These are phyloP conservation scores for Plasmodium chabaudi DNA, from an alignment of 169 alveolate species.

Conservation along the genomic window DNA sequence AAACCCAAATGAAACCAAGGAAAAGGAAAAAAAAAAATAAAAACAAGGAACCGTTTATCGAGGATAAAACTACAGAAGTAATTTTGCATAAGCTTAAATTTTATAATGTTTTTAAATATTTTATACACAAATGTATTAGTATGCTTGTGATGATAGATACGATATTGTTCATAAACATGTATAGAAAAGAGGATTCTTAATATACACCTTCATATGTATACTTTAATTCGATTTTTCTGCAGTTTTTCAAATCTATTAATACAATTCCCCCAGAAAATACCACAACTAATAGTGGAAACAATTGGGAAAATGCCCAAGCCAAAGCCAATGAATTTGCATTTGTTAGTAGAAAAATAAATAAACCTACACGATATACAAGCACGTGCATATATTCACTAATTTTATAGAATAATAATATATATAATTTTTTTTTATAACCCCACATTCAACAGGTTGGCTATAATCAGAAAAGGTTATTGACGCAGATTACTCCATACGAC, in stretches of 20 bases:
- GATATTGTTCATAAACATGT: no score
- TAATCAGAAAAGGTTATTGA: constrained; percentile 58
- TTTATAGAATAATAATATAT: background rate
- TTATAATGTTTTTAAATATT: no score
- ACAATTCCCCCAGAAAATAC: background rate
- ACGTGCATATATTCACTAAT: background rate
- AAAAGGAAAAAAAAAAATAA: constrained; percentile 50
- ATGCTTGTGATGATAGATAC: no score
- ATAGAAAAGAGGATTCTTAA: no score
- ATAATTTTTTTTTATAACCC: background rate
- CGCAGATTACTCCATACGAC: constrained; percentile 73
- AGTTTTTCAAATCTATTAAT: constrained; percentile 29
- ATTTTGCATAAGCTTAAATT: background rate
- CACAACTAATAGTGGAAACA: background rate
- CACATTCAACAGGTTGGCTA: constrained; percentile 50
- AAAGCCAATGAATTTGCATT: constrained; percentile 71
- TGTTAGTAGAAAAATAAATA: constrained; percentile 19
- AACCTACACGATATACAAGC: background rate
- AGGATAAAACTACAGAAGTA: constrained; percentile 66
- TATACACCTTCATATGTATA: no score
- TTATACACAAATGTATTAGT: no score
- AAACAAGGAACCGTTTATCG: constrained; percentile 41
- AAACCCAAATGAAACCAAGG: constrained; percentile 48
- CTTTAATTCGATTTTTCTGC: no score
- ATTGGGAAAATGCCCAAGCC: constrained; percentile 30